A percentile compares a stretch with the other conserved stretches of the same genome.
phyloP scores from a whole-genome alignment of 169 alveolate genomes.

The Cryptosporidium baileyi region DNA sequence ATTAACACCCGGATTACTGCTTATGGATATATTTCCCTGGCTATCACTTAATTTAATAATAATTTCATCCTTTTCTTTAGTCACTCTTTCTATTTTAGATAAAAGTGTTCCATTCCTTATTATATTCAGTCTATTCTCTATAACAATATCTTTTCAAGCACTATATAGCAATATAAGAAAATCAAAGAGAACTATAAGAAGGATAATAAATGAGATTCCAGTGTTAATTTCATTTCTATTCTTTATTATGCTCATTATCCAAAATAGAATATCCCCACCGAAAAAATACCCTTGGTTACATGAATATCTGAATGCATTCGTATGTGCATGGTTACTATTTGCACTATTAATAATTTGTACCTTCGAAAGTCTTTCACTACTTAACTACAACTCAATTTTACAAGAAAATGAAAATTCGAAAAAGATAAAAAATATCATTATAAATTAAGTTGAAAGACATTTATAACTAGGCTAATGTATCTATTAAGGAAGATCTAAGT shows the following conservation, averaged over 20 bases:
- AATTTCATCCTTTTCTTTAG: slow-evolving; percentile 34
- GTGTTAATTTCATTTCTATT: neutral
- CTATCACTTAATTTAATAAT: slow-evolving; percentile 1
- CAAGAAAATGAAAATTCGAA: neutral
- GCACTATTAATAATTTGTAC: slow-evolving; percentile 22
- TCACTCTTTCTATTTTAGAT: slow-evolving; percentile 34
- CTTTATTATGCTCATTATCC: slow-evolving; percentile 7
- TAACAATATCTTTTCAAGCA: neutral
- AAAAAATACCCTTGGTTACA: slow-evolving; percentile 37
- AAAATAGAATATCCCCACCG: slow-evolving; percentile 19
- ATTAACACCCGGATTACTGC: slow-evolving; percentile 77
- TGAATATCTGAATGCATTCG: slow-evolving; percentile 37
- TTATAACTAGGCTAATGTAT: slow-evolving; percentile 71
- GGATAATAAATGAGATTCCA: neutral
- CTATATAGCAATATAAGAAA: neutral
- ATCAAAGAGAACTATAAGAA: neutral
- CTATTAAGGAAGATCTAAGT: slow-evolving; percentile 76
- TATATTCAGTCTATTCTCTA: neutral
- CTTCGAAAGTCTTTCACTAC: neutral
- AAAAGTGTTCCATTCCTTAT: slow-evolving; percentile 8
- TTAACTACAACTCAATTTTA: neutral
- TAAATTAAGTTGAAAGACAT: neutral
- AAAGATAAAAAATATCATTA: neutral
- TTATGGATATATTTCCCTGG: slow-evolving; percentile 62
- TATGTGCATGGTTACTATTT: slow-evolving; percentile 28